Evolutionary conservation across 2,329 filamentous ascomycete species (phyloP).

Genomic region (Ophiostoma sp.): DNA sequence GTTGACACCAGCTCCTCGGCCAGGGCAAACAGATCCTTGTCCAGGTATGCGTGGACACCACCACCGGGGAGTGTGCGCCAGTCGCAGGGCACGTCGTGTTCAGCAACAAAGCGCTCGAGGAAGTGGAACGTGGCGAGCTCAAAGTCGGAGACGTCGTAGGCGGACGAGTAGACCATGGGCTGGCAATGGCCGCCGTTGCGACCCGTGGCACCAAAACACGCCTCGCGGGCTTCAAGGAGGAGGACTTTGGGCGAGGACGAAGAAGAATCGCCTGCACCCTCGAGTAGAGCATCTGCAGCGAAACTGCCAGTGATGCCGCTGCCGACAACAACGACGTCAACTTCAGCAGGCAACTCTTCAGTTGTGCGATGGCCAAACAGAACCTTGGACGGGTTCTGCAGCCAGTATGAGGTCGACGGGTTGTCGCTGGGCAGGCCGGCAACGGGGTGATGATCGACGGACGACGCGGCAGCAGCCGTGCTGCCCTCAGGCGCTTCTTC

Average conservation of each 20-base stretch:
- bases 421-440: constrained; percentile 60
- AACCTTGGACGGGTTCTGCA: constrained; percentile 62
- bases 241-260: constrained; percentile 54
- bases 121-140: constrained; percentile 68
- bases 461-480: neutral
- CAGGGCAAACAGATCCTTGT: constrained; percentile 53
- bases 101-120: constrained; percentile 57
- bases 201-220: constrained; percentile 80
- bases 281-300: constrained; percentile 63
- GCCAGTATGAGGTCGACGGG: constrained; percentile 72
- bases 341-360: constrained; percentile 57
- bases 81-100: constrained; percentile 65
- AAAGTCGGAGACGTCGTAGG: constrained; percentile 65
- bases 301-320: constrained; percentile 76
- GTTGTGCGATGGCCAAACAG: constrained; percentile 71
- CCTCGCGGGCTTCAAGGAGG: constrained; percentile 76
- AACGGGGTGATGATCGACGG: constrained; percentile 7
- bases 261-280: neutral
- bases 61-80: constrained; percentile 56
- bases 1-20: constrained; percentile 52
- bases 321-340: constrained; percentile 71
- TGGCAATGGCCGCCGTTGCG: constrained; percentile 75
- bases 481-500: constrained; percentile 31
- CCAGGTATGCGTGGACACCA: constrained; percentile 65
- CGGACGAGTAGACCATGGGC: constrained; percentile 63